Evolutionary conservation across 1,284 basidiomycete species (phyloP).

Genomic region (Tylopilus orsonianus): DNA sequence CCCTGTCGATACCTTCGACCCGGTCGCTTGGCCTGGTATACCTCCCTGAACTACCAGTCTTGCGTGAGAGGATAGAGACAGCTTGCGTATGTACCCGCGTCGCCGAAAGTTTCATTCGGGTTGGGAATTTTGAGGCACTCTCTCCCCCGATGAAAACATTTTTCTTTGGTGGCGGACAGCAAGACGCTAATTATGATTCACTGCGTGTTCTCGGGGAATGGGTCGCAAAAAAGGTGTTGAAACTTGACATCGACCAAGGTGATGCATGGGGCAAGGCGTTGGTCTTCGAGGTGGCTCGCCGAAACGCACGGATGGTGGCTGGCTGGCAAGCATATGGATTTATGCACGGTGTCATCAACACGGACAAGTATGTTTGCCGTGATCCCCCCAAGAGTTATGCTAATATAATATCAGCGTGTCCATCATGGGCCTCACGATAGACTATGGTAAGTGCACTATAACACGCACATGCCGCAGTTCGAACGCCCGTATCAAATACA

Average conservation of each 20-base stretch:
- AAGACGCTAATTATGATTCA: slow-evolving; percentile 73
- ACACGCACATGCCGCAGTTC: background rate
- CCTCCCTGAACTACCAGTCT: slow-evolving; percentile 74
- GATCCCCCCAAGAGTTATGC: background rate
- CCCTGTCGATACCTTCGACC: slow-evolving; percentile 85
- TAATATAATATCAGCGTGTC: slow-evolving; percentile 58
- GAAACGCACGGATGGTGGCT: slow-evolving; percentile 91
- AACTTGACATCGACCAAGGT: slow-evolving; percentile 46
- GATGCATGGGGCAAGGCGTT: slow-evolving; percentile 69
- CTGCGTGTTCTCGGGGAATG: slow-evolving; percentile 75
- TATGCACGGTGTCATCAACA: slow-evolving; percentile 96
- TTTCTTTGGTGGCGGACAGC: slow-evolving; percentile 73
- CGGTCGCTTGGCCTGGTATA: slow-evolving; percentile 82
- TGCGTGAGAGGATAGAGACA: slow-evolving; percentile 77
- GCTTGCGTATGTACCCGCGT: slow-evolving; percentile 84
- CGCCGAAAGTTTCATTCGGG: slow-evolving; percentile 88
- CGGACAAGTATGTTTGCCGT: slow-evolving; percentile 71
- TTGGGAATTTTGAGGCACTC: slow-evolving; percentile 89
- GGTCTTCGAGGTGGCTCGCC: slow-evolving; percentile 72
- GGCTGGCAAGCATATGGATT: slow-evolving; percentile 94
- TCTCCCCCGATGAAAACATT: slow-evolving; percentile 69
- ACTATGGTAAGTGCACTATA: slow-evolving; percentile 60
- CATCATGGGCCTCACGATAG: slow-evolving; percentile 88
- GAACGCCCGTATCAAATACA: slow-evolving; percentile 23
- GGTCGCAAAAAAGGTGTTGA: slow-evolving; percentile 61